Percentiles rank a stretch among this genome's conserved stretches.
Evolutionary conservation across 179 eudicot species (phyloP).

Genomic region (Silene noctiflora): DNA sequence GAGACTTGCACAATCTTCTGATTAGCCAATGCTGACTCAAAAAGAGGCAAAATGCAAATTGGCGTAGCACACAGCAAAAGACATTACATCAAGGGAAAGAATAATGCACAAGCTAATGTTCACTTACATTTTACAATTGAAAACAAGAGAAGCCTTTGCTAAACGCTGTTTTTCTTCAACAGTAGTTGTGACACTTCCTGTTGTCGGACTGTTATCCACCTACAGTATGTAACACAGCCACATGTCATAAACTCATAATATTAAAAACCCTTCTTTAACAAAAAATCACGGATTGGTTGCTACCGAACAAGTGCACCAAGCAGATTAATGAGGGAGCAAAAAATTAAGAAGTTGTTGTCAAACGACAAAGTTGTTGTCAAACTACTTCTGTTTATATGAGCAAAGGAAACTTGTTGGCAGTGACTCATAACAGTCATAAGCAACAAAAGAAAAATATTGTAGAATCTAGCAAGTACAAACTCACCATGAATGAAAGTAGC

Average conservation of each 20-base stretch:
- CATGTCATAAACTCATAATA: not conserved
- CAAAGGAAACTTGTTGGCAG: not conserved
- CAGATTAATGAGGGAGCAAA: not conserved
- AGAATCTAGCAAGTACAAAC: conserved; percentile 22
- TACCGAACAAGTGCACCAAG: not conserved
- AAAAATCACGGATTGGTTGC: not conserved
- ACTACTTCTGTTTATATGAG: not conserved
- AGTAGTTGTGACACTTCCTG: conserved; percentile 83
- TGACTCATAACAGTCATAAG: not conserved
- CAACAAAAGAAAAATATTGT: not conserved
- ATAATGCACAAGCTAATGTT: not conserved
- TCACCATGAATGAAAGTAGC: conserved; percentile 96
- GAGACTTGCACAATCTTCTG: no score
- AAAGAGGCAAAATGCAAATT: not conserved
- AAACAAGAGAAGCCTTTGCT: conserved; percentile 86
- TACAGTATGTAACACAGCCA: conserved; percentile 19
- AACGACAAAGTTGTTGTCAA: no score
- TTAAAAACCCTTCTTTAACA: not conserved
- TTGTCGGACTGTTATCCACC: conserved; percentile 87
- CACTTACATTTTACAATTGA: conserved; percentile 81
- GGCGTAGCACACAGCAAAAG: not conserved
- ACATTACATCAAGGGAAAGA: not conserved
- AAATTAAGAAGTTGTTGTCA: not conserved
- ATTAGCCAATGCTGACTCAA: no score
- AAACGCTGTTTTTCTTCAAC: conserved; percentile 73